Base-by-base conservation (phyloP, 1,284 basidiomycete genomes). In the Anthracocystis setariae region DNA sequence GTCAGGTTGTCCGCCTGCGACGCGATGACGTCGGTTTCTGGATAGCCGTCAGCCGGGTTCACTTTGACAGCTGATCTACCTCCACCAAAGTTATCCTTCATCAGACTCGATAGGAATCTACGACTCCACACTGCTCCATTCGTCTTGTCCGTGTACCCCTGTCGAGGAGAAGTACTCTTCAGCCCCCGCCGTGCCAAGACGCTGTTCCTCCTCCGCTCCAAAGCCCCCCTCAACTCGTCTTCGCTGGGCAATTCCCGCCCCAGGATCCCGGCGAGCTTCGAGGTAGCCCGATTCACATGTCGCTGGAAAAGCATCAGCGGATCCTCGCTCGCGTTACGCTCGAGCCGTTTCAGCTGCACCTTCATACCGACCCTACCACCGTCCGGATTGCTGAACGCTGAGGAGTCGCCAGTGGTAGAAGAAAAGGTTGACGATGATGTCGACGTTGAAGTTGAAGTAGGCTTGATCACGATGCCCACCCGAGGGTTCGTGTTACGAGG, bases 231-330 rank as follows among this genome's bases (percentile, higher is more conserved):
- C 48, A 63, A 47, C 44, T 74, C 48, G 39, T 61, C 56, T 1
- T 43, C n/a, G 7, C 52, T 60, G 4, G 74, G 74, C 2, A 35
- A 54, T 10, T 27, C 40, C 3, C 53, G 51, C 4, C 66, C 56
- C 2, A 60, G 40, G 32, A 77, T 77, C n/a, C 48, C 32, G n/a
- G 74, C 74, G 3, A 76, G 57, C 44, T 78, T 78, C 0, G 73
- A 64, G 32, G 67, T 71, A 8, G 76, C 76, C 1, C 58, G 47
- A 40, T 78, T 78, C 23, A 78, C 50, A 32, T 78, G 76, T 29
- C 71, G 52, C 51, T 78, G 76, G 10, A 74, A 68, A 3, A 78
- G 60, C 73, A 75, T 73, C 29, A 75, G 25, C 12, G 70, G 56
- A 38, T 73, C 53, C 25, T 50, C 46, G 2, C 35, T 37, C 15